Base-by-base conservation (phyloP, 2,329 filamentous ascomycete genomes). In the Sclerotinia sclerotiorum region DNA sequence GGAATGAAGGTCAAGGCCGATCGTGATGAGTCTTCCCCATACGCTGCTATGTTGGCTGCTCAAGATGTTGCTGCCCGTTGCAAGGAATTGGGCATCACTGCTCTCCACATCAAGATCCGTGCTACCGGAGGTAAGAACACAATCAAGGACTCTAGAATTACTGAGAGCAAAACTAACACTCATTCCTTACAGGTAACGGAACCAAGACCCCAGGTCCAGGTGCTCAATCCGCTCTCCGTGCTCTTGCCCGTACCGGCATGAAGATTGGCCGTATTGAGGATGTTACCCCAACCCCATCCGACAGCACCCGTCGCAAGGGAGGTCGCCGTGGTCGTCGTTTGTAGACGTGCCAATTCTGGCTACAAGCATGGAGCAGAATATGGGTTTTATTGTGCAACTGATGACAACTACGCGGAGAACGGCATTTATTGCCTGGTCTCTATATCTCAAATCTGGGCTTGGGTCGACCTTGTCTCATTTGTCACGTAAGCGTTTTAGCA, bases 1-100 rank as follows among this genome's bases (percentile, higher is more conserved):
- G 96, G 96, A 82, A 99, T 99, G 95, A 99, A 99, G 89, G 95
- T 99, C 89, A 99, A 99, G 91, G 94, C 94, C 84, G 94, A 99
- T 82, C 94, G 95, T 88, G 95, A 99, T 86, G 95, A 99, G 88
- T 98, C 94, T 80, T 98, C 95, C 77, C 95, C 95, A 79, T 99
- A 99, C 88, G 95, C 95, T 80, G 95, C 95, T 85, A 99, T 99
- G 95, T 94, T 99, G 92, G 95, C 95, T 85, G 95, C 95, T 76
- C 95, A 99, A 88, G 94, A 97, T 83, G 93, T 97, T 81, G 95
- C 95, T 79, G 85, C 88, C 82, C 93, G 95, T 75, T 95, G 92
- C 86, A 91, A 91, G 84, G 88, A 92, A 80, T 83, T 94, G 78
- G 89, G 88, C 77, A 94, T 95, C 81, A 97, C 93, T 82, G 94